Evolutionary conservation across 805 yeast species (phyloP), one percentile per base, ranked within the genome.

Genomic region (Wickerhamomyces rabaulensis): DNA sequence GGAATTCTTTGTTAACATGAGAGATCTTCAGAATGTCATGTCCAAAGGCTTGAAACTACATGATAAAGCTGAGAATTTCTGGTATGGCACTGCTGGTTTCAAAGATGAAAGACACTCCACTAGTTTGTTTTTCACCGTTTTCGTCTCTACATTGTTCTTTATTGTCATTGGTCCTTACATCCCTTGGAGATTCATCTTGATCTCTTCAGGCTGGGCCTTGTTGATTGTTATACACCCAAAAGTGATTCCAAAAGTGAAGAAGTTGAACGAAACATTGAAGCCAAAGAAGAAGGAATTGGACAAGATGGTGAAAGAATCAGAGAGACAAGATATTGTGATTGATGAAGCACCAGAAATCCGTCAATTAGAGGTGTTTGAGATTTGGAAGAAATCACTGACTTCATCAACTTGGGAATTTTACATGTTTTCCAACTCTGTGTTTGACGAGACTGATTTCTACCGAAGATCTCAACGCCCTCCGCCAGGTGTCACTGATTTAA

Each of bases 331-430:
- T 50, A 78, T 90, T 9, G 68, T 87, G n/a, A 74, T 83, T 21
- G 95, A 87, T 58, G 89, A 82, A 47, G 67, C 75, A 0, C 84
- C 89, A 0, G 82, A 80, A 41, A 62, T 67, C 0, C 69, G 79
- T 39, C 62, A 67, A n/a, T 90, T 87, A 8, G 95, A 90, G 58
- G 70, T 91, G 1, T 91, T 74, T 61, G 96, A 90, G 62, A 71
- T 90, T 21, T 86, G 86, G 60, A 71, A 75, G 39, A 84, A 75
- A 53, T 85, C 85, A 35, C 64, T 79, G 22, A 74, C 84, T 2
- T 76, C 80, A 0, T 68, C 73, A 7, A 72, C 72, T 25, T 90
- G 92, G 87, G 71, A 75, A 35, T 76, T 81, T 25, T 78, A 78
- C 58, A 61, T 75, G 20, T 87, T 73, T 58, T 74, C 92, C 0